Evolutionary conservation across 2,329 filamentous ascomycete species (phyloP).

Genomic region (Coniochaeta sp.): DNA sequence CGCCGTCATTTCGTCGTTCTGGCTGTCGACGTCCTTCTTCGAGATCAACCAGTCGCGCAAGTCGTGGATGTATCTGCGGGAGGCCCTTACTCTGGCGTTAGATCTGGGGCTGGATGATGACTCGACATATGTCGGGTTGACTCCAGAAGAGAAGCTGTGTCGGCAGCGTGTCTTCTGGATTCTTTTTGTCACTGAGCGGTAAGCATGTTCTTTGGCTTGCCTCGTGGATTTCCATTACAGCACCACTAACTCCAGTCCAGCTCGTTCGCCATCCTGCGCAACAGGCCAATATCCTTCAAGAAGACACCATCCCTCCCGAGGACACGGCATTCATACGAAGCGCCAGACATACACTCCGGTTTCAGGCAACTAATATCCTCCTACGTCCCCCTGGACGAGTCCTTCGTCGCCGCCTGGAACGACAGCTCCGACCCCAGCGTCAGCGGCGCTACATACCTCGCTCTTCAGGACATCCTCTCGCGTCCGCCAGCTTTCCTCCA

Average conservation of each 20-base stretch:
- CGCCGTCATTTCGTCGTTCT: conserved; percentile 56
- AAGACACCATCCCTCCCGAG: conserved; percentile 50
- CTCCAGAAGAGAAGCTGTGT: conserved; percentile 44
- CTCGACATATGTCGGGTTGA: conserved; percentile 39
- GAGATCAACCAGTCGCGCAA: conserved; percentile 55
- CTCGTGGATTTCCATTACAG: no score
- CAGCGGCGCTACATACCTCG: conserved; percentile 25
- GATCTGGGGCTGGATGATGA: conserved; percentile 54
- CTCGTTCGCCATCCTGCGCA: conserved; percentile 56
- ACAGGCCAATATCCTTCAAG: conserved; percentile 55
- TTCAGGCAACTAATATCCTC: conserved; percentile 55
- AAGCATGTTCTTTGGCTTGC: no score
- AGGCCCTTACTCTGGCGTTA: conserved; percentile 53
- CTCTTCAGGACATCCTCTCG: conserved; percentile 25
- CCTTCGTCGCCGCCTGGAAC: conserved; percentile 59
- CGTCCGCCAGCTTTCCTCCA: conserved; percentile 23
- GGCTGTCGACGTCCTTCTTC: conserved; percentile 54
- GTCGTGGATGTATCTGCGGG: conserved; percentile 55
- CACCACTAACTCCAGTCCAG: conserved; percentile 25
- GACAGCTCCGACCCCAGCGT: conserved; percentile 37
- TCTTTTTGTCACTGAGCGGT: conserved; percentile 56
- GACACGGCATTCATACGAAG: conserved; percentile 44
- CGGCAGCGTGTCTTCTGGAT: conserved; percentile 55
- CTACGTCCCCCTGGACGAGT: conserved; percentile 56
- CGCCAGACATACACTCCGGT: conserved; percentile 44